Percentiles rank a stretch among this genome's conserved stretches.
phyloP scores from a whole-genome alignment of 139 green algal genomes.

The Auxenochlorella pyrenoidosa region DNA sequence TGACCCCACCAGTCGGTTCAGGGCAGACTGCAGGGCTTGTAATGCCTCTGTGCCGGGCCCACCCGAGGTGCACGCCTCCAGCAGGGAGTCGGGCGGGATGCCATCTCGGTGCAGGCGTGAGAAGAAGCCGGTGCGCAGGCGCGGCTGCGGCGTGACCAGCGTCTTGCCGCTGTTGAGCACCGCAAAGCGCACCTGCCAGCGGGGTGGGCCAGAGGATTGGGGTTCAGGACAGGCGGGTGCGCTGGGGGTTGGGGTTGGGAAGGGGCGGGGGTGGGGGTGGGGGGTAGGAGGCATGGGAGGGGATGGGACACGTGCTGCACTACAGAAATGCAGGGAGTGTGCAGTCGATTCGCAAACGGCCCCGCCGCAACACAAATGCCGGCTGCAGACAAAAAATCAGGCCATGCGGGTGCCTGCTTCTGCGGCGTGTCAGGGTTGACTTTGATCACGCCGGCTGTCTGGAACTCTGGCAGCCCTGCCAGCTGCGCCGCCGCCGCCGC shows the following conservation, averaged over 20 bases:
- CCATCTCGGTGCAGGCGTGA: slow-evolving; percentile 54
- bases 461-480: slow-evolving; percentile 72
- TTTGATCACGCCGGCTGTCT: slow-evolving; percentile 52
- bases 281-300: too few species aligned
- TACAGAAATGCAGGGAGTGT: too few species aligned
- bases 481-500: slow-evolving; percentile 69
- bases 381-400: too few species aligned
- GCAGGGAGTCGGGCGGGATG: slow-evolving; percentile 45
- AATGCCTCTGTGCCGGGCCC: slow-evolving; percentile 6
- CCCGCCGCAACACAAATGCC: too few species aligned
- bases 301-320: too few species aligned
- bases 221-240: too few species aligned
- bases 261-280: background rate
- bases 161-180: slow-evolving; percentile 67
- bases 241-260: background rate
- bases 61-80: slow-evolving; percentile 56
- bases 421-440: slow-evolving; percentile 88
- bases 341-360: too few species aligned
- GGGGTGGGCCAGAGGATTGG: background rate
- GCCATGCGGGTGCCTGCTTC: slow-evolving; percentile 61
- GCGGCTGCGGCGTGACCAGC: slow-evolving; percentile 80
- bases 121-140: slow-evolving; percentile 85
- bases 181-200: slow-evolving; percentile 52
- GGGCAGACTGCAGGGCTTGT: too few species aligned
- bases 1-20: too few species aligned